Evolutionary conservation across 2,329 filamentous ascomycete genomes (phyloP).

Genomic region (Alternaria dauci): DNA sequence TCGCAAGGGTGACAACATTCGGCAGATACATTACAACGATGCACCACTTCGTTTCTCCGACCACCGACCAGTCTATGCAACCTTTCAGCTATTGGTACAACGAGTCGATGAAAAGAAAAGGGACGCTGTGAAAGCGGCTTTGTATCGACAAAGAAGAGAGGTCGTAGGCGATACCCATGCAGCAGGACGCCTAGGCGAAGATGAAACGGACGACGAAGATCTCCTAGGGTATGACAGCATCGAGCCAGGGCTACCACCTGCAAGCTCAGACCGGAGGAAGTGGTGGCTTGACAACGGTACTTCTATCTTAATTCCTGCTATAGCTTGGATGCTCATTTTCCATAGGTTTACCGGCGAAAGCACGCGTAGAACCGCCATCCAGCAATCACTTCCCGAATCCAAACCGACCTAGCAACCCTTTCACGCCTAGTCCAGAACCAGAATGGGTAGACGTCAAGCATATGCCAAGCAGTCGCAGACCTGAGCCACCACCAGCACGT

Average conservation of each 20-base stretch:
- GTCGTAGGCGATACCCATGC: slow-evolving; percentile 72
- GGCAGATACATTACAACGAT: slow-evolving; percentile 82
- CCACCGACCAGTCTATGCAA: slow-evolving; percentile 92
- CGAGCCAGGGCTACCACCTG: slow-evolving; percentile 74
- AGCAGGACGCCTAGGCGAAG: slow-evolving; percentile 57
- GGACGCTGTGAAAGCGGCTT: slow-evolving; percentile 73
- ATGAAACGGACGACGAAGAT: slow-evolving; percentile 79
- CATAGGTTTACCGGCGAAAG: slow-evolving; percentile 75
- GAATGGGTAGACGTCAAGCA: slow-evolving; percentile 75
- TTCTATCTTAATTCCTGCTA: slow-evolving; percentile 60
- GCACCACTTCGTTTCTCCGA: slow-evolving; percentile 90
- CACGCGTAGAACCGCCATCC: slow-evolving; percentile 72
- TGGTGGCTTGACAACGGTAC: slow-evolving; percentile 72
- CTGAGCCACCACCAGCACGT: slow-evolving; percentile 45
- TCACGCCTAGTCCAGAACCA: slow-evolving; percentile 73
- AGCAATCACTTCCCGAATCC: slow-evolving; percentile 73
- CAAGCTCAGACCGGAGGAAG: slow-evolving; percentile 68
- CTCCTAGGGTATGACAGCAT: slow-evolving; percentile 82
- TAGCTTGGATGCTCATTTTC: slow-evolving; percentile 35
- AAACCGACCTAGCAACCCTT: slow-evolving; percentile 81
- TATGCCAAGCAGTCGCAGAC: slow-evolving; percentile 27
- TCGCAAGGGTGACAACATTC: slow-evolving; percentile 82
- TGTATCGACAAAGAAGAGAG: slow-evolving; percentile 74
- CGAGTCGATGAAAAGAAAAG: slow-evolving; percentile 79
- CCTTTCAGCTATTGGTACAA: slow-evolving; percentile 83